Percentiles rank a stretch among this genome's conserved stretches.
phyloP scores from a whole-genome alignment of 176 grass and related monocot genomes.

The Cenchrus americanus region DNA sequence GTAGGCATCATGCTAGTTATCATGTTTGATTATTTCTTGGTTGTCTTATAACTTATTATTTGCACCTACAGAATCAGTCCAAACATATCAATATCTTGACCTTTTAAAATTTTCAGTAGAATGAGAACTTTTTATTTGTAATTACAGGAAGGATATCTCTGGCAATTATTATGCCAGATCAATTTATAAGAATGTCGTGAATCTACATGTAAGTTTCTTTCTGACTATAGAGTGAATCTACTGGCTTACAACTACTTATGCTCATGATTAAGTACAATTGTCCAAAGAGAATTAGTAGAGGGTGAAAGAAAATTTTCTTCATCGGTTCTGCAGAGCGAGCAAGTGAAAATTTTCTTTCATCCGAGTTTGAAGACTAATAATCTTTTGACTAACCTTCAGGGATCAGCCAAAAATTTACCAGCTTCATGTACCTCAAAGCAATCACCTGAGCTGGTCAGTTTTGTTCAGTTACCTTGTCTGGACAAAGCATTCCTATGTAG shows the following conservation, averaged over 20 bases:
- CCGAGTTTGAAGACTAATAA: not conserved
- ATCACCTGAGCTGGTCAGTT: slow-evolving; percentile 55
- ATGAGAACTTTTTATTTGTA: not conserved
- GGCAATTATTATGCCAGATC: slow-evolving; percentile 53
- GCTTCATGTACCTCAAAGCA: slow-evolving; percentile 57
- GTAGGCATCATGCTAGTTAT: not conserved
- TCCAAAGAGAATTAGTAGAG: not conserved
- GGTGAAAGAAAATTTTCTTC: not conserved
- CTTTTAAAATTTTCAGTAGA: not conserved
- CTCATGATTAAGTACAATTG: not conserved
- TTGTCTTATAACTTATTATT: not conserved
- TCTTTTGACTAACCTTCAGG: slow-evolving; percentile 43
- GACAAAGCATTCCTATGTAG: not conserved
- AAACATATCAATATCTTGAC: not conserved
- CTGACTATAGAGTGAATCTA: not conserved
- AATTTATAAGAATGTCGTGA: slow-evolving; percentile 49
- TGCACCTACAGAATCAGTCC: not conserved
- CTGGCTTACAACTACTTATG: not conserved
- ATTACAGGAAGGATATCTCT: slow-evolving; percentile 67
- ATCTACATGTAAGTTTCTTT: slow-evolving; percentile 59
- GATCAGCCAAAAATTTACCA: slow-evolving; percentile 59
- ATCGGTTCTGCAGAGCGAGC: not conserved
- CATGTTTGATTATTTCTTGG: not conserved
- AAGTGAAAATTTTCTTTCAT: not conserved
- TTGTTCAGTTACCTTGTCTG: slow-evolving; percentile 19